A percentile compares a stretch with the other conserved stretches of the same genome.
Conservation (phyloP, 768 basidiomycete genomes). For the Boletus vermiculosoides region DNA sequence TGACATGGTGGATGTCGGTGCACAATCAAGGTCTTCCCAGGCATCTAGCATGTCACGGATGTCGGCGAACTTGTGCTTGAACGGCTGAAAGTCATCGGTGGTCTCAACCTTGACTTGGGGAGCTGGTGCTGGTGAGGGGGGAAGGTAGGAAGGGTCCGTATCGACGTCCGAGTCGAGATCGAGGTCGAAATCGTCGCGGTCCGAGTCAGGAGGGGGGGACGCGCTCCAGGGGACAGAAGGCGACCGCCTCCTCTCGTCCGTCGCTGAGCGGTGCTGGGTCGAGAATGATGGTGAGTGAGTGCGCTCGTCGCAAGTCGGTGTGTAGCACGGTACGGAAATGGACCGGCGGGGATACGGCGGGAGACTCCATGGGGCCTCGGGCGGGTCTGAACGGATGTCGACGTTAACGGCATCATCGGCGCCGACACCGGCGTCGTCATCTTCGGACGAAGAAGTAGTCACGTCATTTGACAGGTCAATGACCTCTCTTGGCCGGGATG, state of each 20-base stretch:
- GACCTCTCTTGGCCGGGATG: slow-evolving; percentile 24
- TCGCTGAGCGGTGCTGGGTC: slow-evolving; percentile 20
- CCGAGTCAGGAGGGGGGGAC: slow-evolving; percentile 71
- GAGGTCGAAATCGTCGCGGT: slow-evolving; percentile 43
- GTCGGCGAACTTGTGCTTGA: slow-evolving; percentile 63
- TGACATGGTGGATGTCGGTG: slow-evolving; percentile 25
- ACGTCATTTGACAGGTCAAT: slow-evolving; percentile 45
- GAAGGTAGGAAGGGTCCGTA: slow-evolving; percentile 47
- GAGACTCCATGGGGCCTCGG: slow-evolving; percentile 47
- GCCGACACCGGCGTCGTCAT: slow-evolving; percentile 26
- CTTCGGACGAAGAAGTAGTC: slow-evolving; percentile 38
- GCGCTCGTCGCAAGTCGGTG: slow-evolving; percentile 42
- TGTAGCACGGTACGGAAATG: slow-evolving; percentile 56
- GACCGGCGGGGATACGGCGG: slow-evolving; percentile 58
- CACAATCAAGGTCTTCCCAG: slow-evolving; percentile 63
- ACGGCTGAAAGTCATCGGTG: slow-evolving; percentile 28
- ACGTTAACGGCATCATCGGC: slow-evolving; percentile 21
- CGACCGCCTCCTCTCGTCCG: slow-evolving; percentile 46
- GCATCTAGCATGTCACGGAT: slow-evolving; percentile 64
- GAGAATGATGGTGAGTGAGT: slow-evolving; percentile 31
- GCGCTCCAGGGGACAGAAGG: slow-evolving; percentile 59
- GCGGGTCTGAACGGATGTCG: slow-evolving; percentile 20
- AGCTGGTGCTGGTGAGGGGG: slow-evolving; percentile 21
- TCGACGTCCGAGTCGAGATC: slow-evolving; percentile 58
- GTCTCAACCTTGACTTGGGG: slow-evolving; percentile 22